Conservation (phyloP, 2,329 filamentous ascomycete species). For the Rutstroemia sp. region DNA sequence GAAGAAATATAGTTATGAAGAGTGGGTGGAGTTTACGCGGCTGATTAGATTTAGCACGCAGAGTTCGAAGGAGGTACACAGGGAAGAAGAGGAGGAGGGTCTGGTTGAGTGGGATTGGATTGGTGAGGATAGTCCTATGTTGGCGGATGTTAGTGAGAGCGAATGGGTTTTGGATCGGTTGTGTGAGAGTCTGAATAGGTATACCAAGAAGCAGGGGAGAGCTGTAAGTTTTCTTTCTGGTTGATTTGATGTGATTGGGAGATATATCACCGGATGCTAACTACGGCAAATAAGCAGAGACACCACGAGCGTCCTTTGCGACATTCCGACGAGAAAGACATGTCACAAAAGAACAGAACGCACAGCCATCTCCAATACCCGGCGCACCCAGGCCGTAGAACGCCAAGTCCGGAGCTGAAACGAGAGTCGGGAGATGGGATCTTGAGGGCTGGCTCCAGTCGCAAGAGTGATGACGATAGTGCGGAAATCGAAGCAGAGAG, state of each 20-base stretch:
- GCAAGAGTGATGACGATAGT: too few species aligned
- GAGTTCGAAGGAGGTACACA: conserved; percentile 25
- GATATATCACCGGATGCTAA: background rate
- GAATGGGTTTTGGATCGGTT: conserved; percentile 61
- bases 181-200: conserved; percentile 51
- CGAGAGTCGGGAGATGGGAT: too few species aligned
- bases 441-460: too few species aligned
- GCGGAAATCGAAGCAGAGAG: too few species aligned
- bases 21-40: conserved; percentile 60
- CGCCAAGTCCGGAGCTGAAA: too few species aligned
- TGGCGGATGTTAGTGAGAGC: conserved; percentile 53
- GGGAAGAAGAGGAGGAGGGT: conserved; percentile 48
- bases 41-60: conserved; percentile 50
- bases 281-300: background rate
- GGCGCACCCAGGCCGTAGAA: background rate
- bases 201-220: conserved; percentile 26
- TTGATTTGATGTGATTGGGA: background rate
- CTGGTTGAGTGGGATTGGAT: conserved; percentile 68
- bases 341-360: background rate
- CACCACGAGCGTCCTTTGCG: background rate
- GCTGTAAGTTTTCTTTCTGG: conserved; percentile 12
- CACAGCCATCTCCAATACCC: conserved; percentile 1
- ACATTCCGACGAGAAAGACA: background rate
- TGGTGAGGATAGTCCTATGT: conserved; percentile 59
- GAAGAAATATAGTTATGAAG: conserved; percentile 56